Evolutionary conservation across 2,329 filamentous ascomycete genomes (phyloP).

Genomic region (Fusarium stilboides): DNA sequence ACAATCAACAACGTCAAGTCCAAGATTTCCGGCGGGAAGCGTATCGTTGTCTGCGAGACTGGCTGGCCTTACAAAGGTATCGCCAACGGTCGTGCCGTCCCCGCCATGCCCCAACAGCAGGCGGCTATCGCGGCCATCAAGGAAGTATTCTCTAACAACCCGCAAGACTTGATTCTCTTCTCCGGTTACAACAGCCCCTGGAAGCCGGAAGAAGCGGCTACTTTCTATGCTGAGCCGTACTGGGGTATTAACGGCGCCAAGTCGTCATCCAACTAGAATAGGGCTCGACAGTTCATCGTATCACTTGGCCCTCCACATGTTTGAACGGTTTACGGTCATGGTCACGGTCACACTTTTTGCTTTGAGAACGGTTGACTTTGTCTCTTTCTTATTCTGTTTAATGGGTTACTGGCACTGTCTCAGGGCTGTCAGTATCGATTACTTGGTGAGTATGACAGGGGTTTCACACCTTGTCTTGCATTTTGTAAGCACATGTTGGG

Average conservation of each 20-base stretch:
- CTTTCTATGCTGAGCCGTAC: conserved; percentile 81
- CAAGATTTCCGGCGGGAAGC: conserved; percentile 65
- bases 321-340: conserved; percentile 18
- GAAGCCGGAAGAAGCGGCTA: conserved; percentile 76
- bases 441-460: conserved; percentile 11
- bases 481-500: conserved; percentile 8
- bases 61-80: conserved; percentile 84
- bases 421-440: background rate
- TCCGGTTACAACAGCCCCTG: conserved; percentile 85
- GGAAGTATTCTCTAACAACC: conserved; percentile 66
- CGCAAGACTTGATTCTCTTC: conserved; percentile 76
- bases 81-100: conserved; percentile 77
- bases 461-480: conserved; percentile 16
- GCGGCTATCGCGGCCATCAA: conserved; percentile 77
- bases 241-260: conserved; percentile 75
- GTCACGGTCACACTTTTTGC: background rate
- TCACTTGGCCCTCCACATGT: conserved; percentile 12
- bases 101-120: conserved; percentile 76
- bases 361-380: conserved; percentile 4
- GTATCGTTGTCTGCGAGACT: conserved; percentile 83
- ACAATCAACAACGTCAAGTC: conserved; percentile 65
- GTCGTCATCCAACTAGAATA: conserved; percentile 38
- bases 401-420: conserved; percentile 4
- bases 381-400: conserved; percentile 16
- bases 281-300: conserved; percentile 18